Conservation (phyloP, 225 moss, liverwort and hornwort genomes). For the Neckera pumila region DNA sequence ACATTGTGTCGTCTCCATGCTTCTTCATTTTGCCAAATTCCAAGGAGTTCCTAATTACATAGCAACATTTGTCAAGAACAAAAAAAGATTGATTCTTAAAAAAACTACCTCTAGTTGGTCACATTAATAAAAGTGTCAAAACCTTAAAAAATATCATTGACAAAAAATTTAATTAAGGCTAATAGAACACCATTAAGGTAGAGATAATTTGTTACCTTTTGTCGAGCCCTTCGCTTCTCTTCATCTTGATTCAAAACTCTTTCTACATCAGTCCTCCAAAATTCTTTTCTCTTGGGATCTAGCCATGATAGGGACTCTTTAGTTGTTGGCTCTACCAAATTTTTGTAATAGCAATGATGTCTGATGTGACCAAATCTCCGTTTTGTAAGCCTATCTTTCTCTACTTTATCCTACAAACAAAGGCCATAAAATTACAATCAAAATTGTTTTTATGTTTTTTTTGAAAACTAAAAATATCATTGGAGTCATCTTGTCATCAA, state of each 20-base stretch:
- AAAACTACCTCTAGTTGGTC: neutral
- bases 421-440: no score
- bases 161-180: neutral
- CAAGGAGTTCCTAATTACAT: conserved; percentile 16
- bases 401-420: conserved; percentile 8
- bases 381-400: conserved; percentile 29
- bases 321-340: conserved; percentile 1
- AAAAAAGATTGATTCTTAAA: no score
- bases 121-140: neutral
- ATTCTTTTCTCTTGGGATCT: conserved; percentile 32
- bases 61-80: neutral
- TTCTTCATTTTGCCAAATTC: conserved; percentile 23
- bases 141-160: neutral
- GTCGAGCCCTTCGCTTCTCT: conserved; percentile 12
- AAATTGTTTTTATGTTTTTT: neutral
- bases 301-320: conserved; percentile 10
- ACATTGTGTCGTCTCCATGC: conserved; percentile 18
- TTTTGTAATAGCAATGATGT: conserved; percentile 21
- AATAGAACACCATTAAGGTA: neutral
- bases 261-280: conserved; percentile 32
- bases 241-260: conserved; percentile 19
- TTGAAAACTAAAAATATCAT: neutral
- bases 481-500: neutral
- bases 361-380: conserved; percentile 12
- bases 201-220: neutral